Conservation (phyloP, 352 stramenopile species). For the Pythium utonaiense region DNA sequence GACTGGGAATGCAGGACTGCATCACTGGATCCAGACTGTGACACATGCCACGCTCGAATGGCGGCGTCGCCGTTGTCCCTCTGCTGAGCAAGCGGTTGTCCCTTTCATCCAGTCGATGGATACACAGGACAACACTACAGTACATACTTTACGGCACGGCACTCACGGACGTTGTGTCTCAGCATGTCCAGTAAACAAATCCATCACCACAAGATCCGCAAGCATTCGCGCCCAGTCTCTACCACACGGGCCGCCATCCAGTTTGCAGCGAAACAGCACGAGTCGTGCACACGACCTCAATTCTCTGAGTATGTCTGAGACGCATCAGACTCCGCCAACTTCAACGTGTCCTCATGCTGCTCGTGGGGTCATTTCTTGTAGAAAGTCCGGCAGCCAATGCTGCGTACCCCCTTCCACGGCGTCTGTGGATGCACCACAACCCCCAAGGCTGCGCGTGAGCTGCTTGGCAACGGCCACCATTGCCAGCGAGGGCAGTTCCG, state of each 20-base stretch:
- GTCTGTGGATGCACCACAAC: neutral
- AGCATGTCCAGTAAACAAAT: neutral
- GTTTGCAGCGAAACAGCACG: too few species aligned
- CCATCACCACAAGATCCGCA: neutral
- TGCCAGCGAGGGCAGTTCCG: slow-evolving; percentile 16
- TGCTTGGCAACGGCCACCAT: slow-evolving; percentile 17
- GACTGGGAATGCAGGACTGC: too few species aligned
- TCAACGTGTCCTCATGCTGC: neutral
- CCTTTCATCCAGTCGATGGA: too few species aligned
- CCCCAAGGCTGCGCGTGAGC: slow-evolving; percentile 1
- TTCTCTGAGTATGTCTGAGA: neutral
- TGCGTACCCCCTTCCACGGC: slow-evolving; percentile 6
- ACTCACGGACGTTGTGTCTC: neutral
- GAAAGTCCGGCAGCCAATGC: slow-evolving; percentile 17
- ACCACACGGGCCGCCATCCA: neutral
- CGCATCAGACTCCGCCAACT: neutral
- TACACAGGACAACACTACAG: too few species aligned
- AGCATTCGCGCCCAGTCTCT: neutral
- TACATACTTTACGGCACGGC: too few species aligned
- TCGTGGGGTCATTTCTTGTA: slow-evolving; percentile 7
- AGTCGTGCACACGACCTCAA: too few species aligned
- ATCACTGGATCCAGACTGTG: too few species aligned
- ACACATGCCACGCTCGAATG: too few species aligned
- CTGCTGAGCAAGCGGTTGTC: too few species aligned
- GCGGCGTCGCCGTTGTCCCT: too few species aligned